These are phyloP conservation scores for Aspergillus heteromorphus DNA, from an alignment of 495 filamentous ascomycete genomes.

Conservation along the genomic window DNA sequence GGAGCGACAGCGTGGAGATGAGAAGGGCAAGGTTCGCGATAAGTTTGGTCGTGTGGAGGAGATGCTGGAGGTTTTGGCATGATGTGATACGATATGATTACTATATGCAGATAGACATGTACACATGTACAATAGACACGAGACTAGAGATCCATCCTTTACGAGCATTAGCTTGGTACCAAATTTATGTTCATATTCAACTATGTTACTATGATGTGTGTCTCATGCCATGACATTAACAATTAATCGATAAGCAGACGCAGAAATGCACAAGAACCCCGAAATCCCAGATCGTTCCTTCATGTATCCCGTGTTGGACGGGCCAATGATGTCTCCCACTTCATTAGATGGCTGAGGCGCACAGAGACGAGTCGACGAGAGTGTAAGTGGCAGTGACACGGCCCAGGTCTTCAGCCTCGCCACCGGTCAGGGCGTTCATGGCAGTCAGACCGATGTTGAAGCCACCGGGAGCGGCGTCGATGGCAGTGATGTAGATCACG, in stretches of 20 bases:
- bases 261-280: not conserved
- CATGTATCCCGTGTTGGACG: too few relatives aligned
- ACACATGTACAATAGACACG: slow-evolving; percentile 6
- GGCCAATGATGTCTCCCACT: too few relatives aligned
- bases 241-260: not conserved
- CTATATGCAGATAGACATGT: slow-evolving; percentile 10
- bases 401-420: slow-evolving; percentile 49
- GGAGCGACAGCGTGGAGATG: slow-evolving; percentile 62
- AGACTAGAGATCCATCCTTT: not conserved
- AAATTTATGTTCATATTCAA: not conserved
- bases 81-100: slow-evolving; percentile 6
- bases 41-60: slow-evolving; percentile 74
- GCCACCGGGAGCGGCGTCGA: slow-evolving; percentile 56
- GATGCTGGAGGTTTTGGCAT: slow-evolving; percentile 62
- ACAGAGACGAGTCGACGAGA: not conserved
- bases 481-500: slow-evolving; percentile 59
- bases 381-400: slow-evolving; percentile 47
- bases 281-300: not conserved
- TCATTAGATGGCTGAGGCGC: too few relatives aligned
- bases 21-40: slow-evolving; percentile 71
- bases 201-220: not conserved
- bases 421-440: slow-evolving; percentile 61
- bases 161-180: not conserved
- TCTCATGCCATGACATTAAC: not conserved
- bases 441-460: slow-evolving; percentile 62